Evolutionary conservation across 2,329 filamentous ascomycete genomes (phyloP), one percentile per base, ranked within the genome.

Genomic region (Cryphonectria nitschkei): DNA sequence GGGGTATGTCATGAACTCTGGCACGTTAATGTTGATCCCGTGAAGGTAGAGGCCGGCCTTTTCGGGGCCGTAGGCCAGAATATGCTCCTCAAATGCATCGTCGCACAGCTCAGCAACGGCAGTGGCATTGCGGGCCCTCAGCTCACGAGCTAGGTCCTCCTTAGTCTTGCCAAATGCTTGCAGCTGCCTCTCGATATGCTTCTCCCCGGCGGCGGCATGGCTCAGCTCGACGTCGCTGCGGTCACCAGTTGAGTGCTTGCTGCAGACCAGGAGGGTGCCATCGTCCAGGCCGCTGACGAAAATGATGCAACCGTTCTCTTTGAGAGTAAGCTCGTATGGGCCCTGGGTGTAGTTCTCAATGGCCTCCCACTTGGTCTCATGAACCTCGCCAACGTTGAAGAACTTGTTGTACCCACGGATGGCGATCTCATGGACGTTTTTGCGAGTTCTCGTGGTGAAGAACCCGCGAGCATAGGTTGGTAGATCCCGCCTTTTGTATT

Each of bases 241-340:
- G 34, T 89, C 84, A 8, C 96, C 96, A 0, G 95, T 98, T 0
- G 96, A 98, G 80, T 99, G 96, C 79, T 99, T 99, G 86, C 95
- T 98, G 87, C 95, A 98, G n/a, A 99, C 95, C 9, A 99, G 85
- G 13, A 99, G 84, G 1, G 93, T 94, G 50, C 89, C 95, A 76
- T 98, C 95, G 77, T 97, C 93, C 32, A 99, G 85, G 19, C 95
- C 96, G 22, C 94, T 92, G 61, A 99, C 90, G 83, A 99, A 99
- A 75, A 99, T 98, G 81, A 99, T 99, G 81, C 96, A 99, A n/a
- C 96, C 96, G 77, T 99, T 99, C 82, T 99, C 96, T 83, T 99
- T 99, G 67, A 98, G 89, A 70, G 94, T 98, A 69, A 99, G 84
- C 82, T 99, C 96, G 76, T 98, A 99, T 0, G 96, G 96, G 0